phyloP scores from a whole-genome alignment of 805 yeast genomes.

The Cyberlindnera maclurae region DNA sequence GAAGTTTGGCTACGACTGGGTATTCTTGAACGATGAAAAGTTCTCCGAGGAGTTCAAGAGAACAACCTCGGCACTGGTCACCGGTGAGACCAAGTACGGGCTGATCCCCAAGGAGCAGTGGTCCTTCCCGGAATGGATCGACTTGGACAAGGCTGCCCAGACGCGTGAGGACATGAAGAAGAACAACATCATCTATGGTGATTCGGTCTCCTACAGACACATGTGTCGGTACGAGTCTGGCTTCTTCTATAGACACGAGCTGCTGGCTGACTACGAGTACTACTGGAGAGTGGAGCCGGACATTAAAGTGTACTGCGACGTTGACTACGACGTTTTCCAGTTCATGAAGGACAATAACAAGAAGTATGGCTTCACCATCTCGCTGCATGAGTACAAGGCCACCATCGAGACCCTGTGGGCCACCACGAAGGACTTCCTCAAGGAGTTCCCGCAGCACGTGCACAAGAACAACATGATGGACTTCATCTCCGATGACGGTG shows the following conservation, averaged over 20 bases:
- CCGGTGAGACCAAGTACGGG: slow-evolving; percentile 61
- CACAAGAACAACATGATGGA: slow-evolving; percentile 47
- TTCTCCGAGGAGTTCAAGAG: slow-evolving; percentile 51
- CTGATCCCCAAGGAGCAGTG: slow-evolving; percentile 55
- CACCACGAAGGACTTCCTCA: slow-evolving; percentile 41
- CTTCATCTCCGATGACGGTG: slow-evolving; percentile 59
- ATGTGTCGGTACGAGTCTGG: slow-evolving; percentile 50
- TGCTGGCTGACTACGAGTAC: slow-evolving; percentile 53
- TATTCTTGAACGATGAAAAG: slow-evolving; percentile 63
- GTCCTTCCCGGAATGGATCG: slow-evolving; percentile 64
- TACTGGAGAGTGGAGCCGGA: slow-evolving; percentile 81
- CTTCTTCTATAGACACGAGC: slow-evolving; percentile 59
- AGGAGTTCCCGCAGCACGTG: slow-evolving; percentile 34
- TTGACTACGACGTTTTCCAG: slow-evolving; percentile 59
- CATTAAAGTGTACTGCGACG: slow-evolving; percentile 52
- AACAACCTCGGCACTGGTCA: slow-evolving; percentile 40
- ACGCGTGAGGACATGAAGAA: slow-evolving; percentile 39
- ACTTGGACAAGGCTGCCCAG: slow-evolving; percentile 40
- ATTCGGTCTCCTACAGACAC: slow-evolving; percentile 56
- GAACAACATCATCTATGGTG: slow-evolving; percentile 49
- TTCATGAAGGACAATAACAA: slow-evolving; percentile 50
- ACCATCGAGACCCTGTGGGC: slow-evolving; percentile 67
- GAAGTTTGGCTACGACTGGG: slow-evolving; percentile 67
- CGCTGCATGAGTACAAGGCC: slow-evolving; percentile 55
- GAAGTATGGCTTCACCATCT: slow-evolving; percentile 62